Conservation (phyloP, 192 early-diverging fungal genomes). For the Linnemannia zychae region DNA sequence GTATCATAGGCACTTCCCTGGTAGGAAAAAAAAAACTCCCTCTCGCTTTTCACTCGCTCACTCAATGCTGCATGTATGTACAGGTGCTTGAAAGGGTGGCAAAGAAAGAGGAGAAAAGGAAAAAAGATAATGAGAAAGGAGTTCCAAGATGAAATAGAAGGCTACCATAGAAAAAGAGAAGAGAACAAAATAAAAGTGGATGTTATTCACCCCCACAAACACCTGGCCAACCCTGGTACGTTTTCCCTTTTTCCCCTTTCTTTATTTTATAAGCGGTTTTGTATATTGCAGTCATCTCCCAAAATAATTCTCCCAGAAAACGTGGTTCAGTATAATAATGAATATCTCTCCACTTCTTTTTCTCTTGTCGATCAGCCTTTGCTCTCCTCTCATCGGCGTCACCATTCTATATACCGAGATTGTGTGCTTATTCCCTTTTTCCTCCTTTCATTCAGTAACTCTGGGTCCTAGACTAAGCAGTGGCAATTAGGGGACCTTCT, state of each 20-base stretch:
- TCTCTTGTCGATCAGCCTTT: background rate
- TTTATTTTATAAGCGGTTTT: background rate
- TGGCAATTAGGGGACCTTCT: too few relatives aligned
- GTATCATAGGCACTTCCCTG: too few relatives aligned
- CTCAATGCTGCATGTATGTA: too few relatives aligned
- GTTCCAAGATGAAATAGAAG: background rate
- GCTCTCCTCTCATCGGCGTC: too few relatives aligned
- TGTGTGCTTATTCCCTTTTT: too few relatives aligned
- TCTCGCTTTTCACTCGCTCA: too few relatives aligned
- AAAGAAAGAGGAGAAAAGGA: background rate
- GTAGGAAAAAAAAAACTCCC: too few relatives aligned
- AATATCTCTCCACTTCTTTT: background rate
- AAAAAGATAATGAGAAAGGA: slow-evolving; percentile 5
- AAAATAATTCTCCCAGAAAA: background rate
- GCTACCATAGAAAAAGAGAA: background rate
- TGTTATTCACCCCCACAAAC: background rate
- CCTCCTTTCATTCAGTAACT: too few relatives aligned
- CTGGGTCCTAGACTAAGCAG: too few relatives aligned
- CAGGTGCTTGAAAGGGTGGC: too few relatives aligned
- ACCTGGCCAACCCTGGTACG: background rate
- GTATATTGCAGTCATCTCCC: background rate
- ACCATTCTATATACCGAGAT: too few relatives aligned
- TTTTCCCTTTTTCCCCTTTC: background rate
- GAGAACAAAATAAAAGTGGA: background rate
- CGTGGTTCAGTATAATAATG: background rate